Evolutionary conservation across 2,329 filamentous ascomycete genomes (phyloP), one percentile per base, ranked within the genome.

Genomic region (Chaetomium globosum): DNA sequence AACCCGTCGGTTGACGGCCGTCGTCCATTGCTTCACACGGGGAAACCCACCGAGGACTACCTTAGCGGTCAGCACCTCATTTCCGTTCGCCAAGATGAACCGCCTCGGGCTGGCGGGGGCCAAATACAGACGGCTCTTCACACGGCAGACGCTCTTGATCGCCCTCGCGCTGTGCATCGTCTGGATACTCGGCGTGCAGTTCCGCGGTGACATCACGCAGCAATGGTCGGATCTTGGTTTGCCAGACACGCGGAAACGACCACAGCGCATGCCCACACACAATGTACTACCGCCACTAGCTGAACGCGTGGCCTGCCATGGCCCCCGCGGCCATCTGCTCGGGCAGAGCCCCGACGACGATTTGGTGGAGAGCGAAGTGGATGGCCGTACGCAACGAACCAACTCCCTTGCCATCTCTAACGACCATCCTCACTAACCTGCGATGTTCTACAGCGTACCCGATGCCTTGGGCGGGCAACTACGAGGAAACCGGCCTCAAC

Each of bases 401-500:
- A 1, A 52, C n/a, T 9, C 5, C 10, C 12, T 23, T 23, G 12
- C 23, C 51, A 1, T 19, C 51, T 13, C 56, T 1, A 2, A 49
- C 13, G n/a, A 26, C 2, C 12, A 4, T 48, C 8, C 7, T 28
- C 52, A 57, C 64, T 70, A 54, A 68, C 69, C 19, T 23, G 2
- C 28, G 2, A 7, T 43, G 9, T 43, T 13, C 13, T 30, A 13
- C 67, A 76, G 74, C 68, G 3, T 76, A 76, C 55, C 73, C 73
- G 2, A 64, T 59, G 4, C 75, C 75, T 3, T 75, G 74, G 55
- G 63, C 72, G n/a, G 75, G 75, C 39, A 75, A 75, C 21, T 73
- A 74, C 48, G 68, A 71, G 31, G 74, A 72, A 16, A 68, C 74
- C 2, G 73, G 74, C 10, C 64, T 76, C 36, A 70, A 70, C 48